A percentile compares a stretch with the other conserved stretches of the same genome.
phyloP scores from a whole-genome alignment of 768 basidiomycete genomes.

The Mycena capillaripes region DNA sequence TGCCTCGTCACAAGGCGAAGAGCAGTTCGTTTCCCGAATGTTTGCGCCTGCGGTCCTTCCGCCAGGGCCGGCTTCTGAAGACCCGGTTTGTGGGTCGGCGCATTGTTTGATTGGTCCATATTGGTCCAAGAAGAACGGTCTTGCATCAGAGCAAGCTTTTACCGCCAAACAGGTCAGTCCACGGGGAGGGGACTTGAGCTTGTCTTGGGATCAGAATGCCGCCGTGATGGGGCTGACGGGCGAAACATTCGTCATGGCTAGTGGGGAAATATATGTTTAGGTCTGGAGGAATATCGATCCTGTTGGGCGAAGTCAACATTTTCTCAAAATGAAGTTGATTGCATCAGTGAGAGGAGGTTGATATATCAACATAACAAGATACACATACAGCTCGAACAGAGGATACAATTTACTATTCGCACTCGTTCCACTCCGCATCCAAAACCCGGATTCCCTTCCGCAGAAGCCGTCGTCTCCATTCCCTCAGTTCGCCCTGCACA shows the following conservation, averaged over 20 bases:
- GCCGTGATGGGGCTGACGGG: constrained; percentile 52
- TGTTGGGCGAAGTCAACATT: too few relatives aligned
- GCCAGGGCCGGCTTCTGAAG: constrained; percentile 53
- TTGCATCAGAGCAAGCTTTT: constrained; percentile 49
- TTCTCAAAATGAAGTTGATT: too few relatives aligned
- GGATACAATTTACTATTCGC: neutral
- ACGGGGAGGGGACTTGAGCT: constrained; percentile 60
- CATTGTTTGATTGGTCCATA: constrained; percentile 65
- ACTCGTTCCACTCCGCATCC: constrained; percentile 75
- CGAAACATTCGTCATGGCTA: constrained; percentile 48
- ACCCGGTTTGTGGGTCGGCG: constrained; percentile 68
- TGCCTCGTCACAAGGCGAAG: constrained; percentile 43
- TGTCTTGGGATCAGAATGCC: constrained; percentile 53
- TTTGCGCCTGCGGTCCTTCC: constrained; percentile 55
- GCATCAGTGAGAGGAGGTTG: too few relatives aligned
- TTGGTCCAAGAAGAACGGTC: constrained; percentile 56
- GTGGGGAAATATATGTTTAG: constrained; percentile 47
- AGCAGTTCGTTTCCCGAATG: constrained; percentile 63
- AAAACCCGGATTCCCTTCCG: constrained; percentile 72
- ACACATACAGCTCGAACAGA: neutral
- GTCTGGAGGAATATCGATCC: neutral
- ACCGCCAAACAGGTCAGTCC: constrained; percentile 66
- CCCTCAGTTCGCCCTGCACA: constrained; percentile 84
- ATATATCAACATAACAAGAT: neutral
- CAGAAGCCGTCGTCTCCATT: constrained; percentile 76